Base-by-base conservation (phyloP, 768 basidiomycete species). In the Psilocybe tampanensis region DNA sequence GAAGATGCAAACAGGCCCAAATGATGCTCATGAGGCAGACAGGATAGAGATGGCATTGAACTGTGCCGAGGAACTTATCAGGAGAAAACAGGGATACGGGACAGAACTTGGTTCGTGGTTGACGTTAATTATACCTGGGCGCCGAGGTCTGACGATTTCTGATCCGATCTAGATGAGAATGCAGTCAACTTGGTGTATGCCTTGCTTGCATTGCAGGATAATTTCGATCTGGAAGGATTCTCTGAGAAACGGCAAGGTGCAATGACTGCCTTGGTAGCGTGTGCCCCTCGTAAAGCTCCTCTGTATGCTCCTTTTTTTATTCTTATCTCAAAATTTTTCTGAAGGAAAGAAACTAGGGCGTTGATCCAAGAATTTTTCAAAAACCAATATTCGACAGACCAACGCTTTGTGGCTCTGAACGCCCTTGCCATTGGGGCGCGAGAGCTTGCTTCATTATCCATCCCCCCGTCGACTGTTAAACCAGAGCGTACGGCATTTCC, bases 321-420 rank as follows among this genome's bases (percentile, higher is more conserved):
- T 21, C 8, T 24, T 44, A 21, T 21, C 29, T 58, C 7, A 62
- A 15, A 11, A 12, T 26, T 9, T 33, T 2, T 15, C 29, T 32
- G 26, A 44, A 19, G 44, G 15, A 19, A 12, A 17, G 53, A 9
- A 29, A 29, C 29, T 66, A 97, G 95, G 2, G 80, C 84, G 32
- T 76, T 98, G 9, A 86, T 93, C 51, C 94, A 96, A 68, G 92
- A 97, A 66, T 95, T 94, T 72, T 99, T 98, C 76, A 88, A 88
- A 63, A 91, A 90, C 47, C 93, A 96, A 61, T 97, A 96, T 71
- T 95, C 97, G 0, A 82, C 85, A 17, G 81, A 86, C 26, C 95
- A 98, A 64, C 88, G 95, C 8, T 90, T 84, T 59, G 83, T 85
- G 9, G 93, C 95, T 62, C 79, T 98, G 19, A 94, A 91, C 59